Percentiles rank a stretch among this genome's conserved stretches.
Evolutionary conservation across 1,139 yeast species (phyloP).

Genomic region (Candida pseudocylindracea): DNA sequence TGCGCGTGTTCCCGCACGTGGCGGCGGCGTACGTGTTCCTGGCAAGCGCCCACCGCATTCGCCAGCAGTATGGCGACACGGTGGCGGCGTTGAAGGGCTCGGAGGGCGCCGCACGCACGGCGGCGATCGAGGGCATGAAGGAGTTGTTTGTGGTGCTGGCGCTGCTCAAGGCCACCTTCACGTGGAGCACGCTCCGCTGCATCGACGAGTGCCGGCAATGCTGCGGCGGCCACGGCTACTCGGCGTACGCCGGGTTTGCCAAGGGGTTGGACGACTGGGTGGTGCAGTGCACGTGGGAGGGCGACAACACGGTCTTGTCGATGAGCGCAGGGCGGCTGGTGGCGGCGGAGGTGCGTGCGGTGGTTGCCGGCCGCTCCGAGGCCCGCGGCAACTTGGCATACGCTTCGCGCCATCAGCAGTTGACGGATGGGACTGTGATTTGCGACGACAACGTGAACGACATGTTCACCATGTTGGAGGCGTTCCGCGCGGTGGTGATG

Average conservation of each 20-base stretch:
- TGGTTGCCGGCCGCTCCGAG: background rate
- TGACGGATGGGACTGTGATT: too few species aligned
- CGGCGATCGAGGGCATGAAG: background rate
- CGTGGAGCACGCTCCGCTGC: constrained; percentile 1
- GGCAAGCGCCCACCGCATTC: background rate
- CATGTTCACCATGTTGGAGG: background rate
- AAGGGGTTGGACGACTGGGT: background rate
- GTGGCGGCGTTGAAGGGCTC: background rate
- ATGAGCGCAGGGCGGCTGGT: background rate
- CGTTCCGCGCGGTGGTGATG: too few species aligned
- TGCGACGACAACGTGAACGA: background rate
- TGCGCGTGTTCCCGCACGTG: background rate
- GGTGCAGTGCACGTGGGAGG: constrained; percentile 1
- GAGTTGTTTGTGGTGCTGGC: constrained; percentile 1
- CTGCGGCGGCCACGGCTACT: constrained; percentile 1
- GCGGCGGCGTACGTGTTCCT: background rate
- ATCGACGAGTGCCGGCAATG: constrained; percentile 1
- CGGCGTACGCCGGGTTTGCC: constrained; percentile 1
- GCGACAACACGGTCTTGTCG: constrained; percentile 1
- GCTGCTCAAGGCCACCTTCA: background rate
- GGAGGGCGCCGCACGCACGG: background rate
- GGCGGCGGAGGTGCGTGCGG: background rate
- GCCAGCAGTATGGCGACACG: background rate
- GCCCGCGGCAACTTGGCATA: too few species aligned
- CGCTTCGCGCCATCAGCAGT: too few species aligned